phyloP scores from a whole-genome alignment of 202 grass and related monocot species.

The Panicum hallii region DNA sequence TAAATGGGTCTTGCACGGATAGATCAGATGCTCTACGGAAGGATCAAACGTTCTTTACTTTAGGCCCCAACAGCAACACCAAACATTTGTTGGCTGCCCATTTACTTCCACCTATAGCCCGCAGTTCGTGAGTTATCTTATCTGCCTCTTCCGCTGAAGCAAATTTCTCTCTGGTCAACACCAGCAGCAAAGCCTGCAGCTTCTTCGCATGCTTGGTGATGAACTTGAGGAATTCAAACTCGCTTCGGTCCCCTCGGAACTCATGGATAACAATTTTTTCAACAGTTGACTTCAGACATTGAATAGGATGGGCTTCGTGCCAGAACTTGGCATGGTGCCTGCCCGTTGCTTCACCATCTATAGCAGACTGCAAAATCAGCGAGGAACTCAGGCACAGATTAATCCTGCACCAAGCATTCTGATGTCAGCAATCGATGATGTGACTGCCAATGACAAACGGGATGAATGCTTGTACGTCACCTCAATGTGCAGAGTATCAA shows the following conservation, averaged over 20 bases:
- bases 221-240: conserved; percentile 38
- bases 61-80: neutral
- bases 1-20: conserved; percentile 21
- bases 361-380: conserved; percentile 21
- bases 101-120: neutral
- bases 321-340: neutral
- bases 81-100: neutral
- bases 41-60: neutral
- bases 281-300: conserved; percentile 18
- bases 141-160: neutral
- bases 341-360: neutral
- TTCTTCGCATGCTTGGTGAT: neutral
- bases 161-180: conserved; percentile 8
- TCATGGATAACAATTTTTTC: conserved; percentile 33
- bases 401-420: neutral
- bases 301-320: neutral
- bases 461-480: neutral
- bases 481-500: conserved; percentile 23
- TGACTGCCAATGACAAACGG: neutral
- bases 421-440: neutral
- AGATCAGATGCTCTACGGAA: conserved; percentile 34
- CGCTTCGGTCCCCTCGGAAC: conserved; percentile 22
- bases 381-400: neutral
- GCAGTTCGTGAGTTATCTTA: neutral
- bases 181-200: neutral